Percentiles rank a stretch among this genome's conserved stretches.
These are phyloP conservation scores for Aspergillus tubingensis DNA, from an alignment of 2,329 filamentous ascomycete species.

Conservation along the genomic window DNA sequence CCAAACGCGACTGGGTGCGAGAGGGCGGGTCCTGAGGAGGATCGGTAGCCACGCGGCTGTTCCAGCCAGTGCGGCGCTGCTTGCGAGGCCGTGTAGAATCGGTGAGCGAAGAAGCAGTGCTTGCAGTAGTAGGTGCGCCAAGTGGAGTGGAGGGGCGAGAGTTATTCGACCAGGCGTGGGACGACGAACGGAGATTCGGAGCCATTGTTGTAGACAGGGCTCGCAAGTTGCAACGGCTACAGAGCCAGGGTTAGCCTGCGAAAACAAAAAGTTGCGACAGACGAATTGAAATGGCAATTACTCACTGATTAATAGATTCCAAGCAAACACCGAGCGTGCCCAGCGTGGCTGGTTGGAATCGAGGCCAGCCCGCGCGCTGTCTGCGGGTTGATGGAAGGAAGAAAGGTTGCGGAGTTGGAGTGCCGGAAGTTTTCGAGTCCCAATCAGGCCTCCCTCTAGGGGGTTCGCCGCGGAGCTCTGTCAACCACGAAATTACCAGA, in stretches of 20 bases:
- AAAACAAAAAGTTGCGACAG: neutral
- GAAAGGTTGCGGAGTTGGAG: conserved; percentile 29
- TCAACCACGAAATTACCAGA: conserved; percentile 19
- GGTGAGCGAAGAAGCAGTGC: conserved; percentile 26
- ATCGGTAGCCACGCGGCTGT: conserved; percentile 29
- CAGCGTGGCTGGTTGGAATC: conserved; percentile 34
- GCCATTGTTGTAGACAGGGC: conserved; percentile 33
- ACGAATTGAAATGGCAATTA: conserved; percentile 12
- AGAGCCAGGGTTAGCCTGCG: conserved; percentile 25
- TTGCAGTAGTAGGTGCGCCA: conserved; percentile 20
- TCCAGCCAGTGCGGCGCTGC: conserved; percentile 34
- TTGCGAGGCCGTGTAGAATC: conserved; percentile 35
- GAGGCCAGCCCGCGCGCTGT: conserved; percentile 35
- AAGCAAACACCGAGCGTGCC: conserved; percentile 31
- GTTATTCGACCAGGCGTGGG: conserved; percentile 32
- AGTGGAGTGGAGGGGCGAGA: conserved; percentile 38
- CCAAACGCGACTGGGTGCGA: conserved; percentile 20
- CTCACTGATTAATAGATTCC: conserved; percentile 28
- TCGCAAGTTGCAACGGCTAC: conserved; percentile 23
- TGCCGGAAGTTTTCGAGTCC: conserved; percentile 33
- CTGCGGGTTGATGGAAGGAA: conserved; percentile 31
- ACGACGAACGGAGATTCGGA: conserved; percentile 38
- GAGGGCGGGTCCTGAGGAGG: conserved; percentile 20
- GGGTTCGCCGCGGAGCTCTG: conserved; percentile 22
- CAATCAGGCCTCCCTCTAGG: conserved; percentile 28